These are phyloP conservation scores for Lactuca sativa DNA, from an alignment of 129 eudicot species.

Conservation along the genomic window DNA sequence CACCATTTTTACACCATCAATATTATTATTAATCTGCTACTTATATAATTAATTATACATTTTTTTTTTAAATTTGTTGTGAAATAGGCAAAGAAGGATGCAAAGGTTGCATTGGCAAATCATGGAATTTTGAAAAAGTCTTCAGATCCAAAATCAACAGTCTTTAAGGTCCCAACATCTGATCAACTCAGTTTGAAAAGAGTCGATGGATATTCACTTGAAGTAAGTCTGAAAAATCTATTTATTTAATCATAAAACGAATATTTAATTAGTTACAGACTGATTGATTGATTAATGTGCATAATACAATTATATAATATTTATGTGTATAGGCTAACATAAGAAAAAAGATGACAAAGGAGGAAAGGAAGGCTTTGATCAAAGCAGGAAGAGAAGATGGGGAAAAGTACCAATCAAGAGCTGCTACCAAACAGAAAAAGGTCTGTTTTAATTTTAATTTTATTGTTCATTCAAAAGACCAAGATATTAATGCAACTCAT, in stretches of 20 bases:
- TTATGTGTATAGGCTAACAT: slow-evolving; percentile 56
- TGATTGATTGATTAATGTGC: not conserved
- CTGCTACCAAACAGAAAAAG: slow-evolving; percentile 84
- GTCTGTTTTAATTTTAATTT: slow-evolving; percentile 27
- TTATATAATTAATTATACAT: not conserved
- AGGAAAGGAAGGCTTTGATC: slow-evolving; percentile 63
- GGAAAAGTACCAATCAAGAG: slow-evolving; percentile 59
- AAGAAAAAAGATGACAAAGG: slow-evolving; percentile 72
- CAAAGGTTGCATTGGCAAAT: slow-evolving; percentile 51
- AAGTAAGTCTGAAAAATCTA: slow-evolving; percentile 47
- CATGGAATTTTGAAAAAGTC: slow-evolving; percentile 66
- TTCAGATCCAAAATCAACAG: slow-evolving; percentile 45
- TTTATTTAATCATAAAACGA: not conserved
- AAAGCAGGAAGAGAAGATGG: slow-evolving; percentile 85
- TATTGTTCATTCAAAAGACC: too few relatives aligned
- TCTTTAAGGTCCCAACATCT: slow-evolving; percentile 68
- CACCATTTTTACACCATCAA: not conserved
- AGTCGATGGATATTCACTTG: slow-evolving; percentile 68
- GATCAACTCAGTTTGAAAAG: slow-evolving; percentile 81
- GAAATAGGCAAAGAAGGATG: slow-evolving; percentile 79
- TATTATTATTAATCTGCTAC: not conserved
- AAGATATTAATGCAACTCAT: too few relatives aligned
- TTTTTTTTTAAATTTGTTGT: not conserved
- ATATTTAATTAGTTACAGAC: not conserved
- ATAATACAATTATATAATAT: too few relatives aligned